Base-by-base conservation (phyloP, 345 rosid species). In the Populus deltoides region DNA sequence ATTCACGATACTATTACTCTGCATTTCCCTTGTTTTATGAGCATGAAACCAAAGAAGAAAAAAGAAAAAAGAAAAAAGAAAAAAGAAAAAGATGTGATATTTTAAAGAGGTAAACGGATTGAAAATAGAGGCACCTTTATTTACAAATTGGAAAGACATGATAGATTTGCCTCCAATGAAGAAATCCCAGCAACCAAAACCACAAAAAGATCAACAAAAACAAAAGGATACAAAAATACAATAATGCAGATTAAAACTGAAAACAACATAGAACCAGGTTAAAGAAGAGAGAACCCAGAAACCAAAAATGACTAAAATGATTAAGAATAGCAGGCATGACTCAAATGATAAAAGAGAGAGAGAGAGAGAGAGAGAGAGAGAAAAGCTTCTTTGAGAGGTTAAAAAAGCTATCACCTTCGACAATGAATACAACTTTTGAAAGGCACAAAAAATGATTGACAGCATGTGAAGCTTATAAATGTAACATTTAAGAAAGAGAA, bases 161-260 rank as follows among this genome's bases (percentile, higher is more conserved):
- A 75, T 17, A 69, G 33, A 45, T 25, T 73, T 63, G 29, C 35
- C 66, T 31, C 36, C 70, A 53, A 62, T 55, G 38, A 49, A 69
- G 67, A 76, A 84, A 80, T 20, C 78, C 78, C 78, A 75, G 67
- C 72, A 79, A 82, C 72, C 47, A 68, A 74, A 78, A 53, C 71
- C 66, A 12, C 33, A 41, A 59, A 75, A 15, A 2, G 16, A 53
- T 43, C 41, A 68, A 27, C 17, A 79, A 12, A 25, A 73, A 39
- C 68, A 31, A 29, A 22, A 18, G 66, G 11, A n/a, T n/a, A n/a
- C 62, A n/a, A 24, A 59, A 59, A 77, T 8, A 49, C 22, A 25
- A 55, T 16, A 38, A 53, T 57, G 70, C 72, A 70, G 16, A 51
- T 38, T 43, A 71, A 74, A 75, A 49, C 51, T 38, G 20, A 6